Base-by-base conservation (phyloP, 1,139 yeast species). In the Yarrowia galli region DNA sequence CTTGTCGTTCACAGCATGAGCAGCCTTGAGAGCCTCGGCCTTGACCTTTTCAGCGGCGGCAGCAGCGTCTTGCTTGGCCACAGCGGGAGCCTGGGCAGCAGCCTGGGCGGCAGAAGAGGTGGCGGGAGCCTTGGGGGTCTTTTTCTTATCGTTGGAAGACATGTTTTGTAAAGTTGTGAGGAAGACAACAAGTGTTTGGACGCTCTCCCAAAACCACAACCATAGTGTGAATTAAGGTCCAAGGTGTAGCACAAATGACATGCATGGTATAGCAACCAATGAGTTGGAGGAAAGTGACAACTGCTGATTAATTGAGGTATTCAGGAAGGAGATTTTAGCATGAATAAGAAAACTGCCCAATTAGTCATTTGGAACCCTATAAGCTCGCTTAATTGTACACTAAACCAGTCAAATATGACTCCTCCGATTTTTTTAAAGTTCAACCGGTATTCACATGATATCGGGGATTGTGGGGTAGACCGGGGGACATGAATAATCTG, bases 401-500 rank as follows among this genome's bases (percentile, higher is more conserved):
- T 28, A 7, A 10, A 5, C 32, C 32, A 5, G 32, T 28, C 32
- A 28, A 28, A 28, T 4, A 25, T 25, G 18, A 8, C 32, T 4
- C 7, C 18, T 18, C 23, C 3, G 6, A 3, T 3, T 0, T 10
- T 2, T n/a, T 16, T 56, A 56, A 56, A 42, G 48, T 56, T 56
- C 63, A 28, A 28, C 63, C 48, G 63, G 48, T 53, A 56, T 56
- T 56, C 63, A 56, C 63, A 56, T 56, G 63, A 51, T 54, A 54
- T 56, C 63, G 42, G 45, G 10, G 45, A 42, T 36, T 56, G 63
- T 40, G 63, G 63, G 46, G 48, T 40, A 40, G 48, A 28, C 38
- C 35, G 25, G 15, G 20, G 18, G 8, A 4, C 2, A 20, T 51
- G 58, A 53, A 36, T 53, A 53, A 36, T 53, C 45, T 20, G 32